Conservation (phyloP, 345 rosid species). For the Pistacia vera region DNA sequence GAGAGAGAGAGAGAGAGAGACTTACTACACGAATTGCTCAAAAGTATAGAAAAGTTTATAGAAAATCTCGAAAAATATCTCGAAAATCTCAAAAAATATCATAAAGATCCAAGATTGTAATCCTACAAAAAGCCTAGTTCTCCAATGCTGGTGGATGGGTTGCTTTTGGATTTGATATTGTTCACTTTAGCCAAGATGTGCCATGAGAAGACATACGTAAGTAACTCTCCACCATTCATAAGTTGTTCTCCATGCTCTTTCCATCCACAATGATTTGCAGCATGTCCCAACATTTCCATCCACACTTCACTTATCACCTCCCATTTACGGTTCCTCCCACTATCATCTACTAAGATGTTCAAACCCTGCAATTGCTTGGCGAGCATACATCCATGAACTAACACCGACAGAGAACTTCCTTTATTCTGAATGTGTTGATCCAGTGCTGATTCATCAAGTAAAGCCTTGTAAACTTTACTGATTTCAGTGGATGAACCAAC, state of each 20-base stretch:
- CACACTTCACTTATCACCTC: conserved; percentile 16
- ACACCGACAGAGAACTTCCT: conserved; percentile 6
- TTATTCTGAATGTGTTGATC: neutral
- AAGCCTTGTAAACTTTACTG: neutral
- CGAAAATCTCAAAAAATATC: no score
- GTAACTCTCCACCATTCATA: conserved; percentile 15
- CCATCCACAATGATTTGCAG: conserved; percentile 17
- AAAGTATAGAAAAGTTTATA: no score
- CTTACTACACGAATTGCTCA: no score
- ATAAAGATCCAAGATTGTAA: no score
- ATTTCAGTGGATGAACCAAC: neutral
- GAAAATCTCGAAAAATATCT: no score
- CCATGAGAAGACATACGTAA: conserved; percentile 23
- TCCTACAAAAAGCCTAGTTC: neutral
- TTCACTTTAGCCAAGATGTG: neutral
- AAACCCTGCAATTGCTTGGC: conserved; percentile 5
- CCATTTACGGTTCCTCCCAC: conserved; percentile 3
- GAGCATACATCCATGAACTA: conserved; percentile 1
- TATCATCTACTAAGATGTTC: neutral
- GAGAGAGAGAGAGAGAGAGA: no score
- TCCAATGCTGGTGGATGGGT: neutral
- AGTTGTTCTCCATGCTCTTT: conserved; percentile 20
- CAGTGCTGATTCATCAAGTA: neutral
- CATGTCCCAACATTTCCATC: conserved; percentile 16
- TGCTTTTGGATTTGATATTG: neutral